phyloP scores from a whole-genome alignment of 75 land plant species.

The Sequoia sempervirens region DNA sequence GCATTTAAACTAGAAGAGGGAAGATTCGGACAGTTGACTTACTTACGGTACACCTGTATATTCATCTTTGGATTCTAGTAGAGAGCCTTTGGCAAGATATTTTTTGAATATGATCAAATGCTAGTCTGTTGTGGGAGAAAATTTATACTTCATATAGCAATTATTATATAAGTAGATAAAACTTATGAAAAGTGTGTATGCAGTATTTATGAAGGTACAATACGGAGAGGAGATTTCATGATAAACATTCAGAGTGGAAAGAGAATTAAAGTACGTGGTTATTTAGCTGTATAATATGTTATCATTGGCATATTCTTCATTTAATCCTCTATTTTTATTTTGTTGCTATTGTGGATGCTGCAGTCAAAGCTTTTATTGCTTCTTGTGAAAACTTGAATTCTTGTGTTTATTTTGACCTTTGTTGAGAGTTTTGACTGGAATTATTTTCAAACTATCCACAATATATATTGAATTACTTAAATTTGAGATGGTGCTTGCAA shows the following conservation, averaged over 20 bases:
- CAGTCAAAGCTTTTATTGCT: not conserved
- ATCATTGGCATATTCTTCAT: not conserved
- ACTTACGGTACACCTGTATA: constrained; percentile 56
- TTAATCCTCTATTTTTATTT: not conserved
- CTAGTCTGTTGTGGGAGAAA: not conserved
- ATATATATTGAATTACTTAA: not conserved
- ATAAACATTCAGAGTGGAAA: constrained; percentile 84
- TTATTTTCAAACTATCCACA: not conserved
- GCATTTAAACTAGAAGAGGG: constrained; percentile 99
- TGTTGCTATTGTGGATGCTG: not conserved
- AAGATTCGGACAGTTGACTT: constrained; percentile 96
- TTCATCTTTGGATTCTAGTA: not conserved
- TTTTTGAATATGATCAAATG: not conserved
- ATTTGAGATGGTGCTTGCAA: not conserved
- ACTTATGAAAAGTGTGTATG: constrained; percentile 5
- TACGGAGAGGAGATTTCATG: constrained; percentile 88
- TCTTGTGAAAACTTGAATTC: not conserved
- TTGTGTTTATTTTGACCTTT: not conserved
- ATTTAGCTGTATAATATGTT: not conserved
- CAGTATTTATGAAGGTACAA: constrained; percentile 94
- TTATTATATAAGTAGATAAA: not conserved
- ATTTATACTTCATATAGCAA: not conserved
- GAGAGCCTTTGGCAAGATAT: not conserved
- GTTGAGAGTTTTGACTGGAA: not conserved
- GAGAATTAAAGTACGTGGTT: constrained; percentile 72